Evolutionary conservation across 345 rosid genomes (phyloP).

Genomic region (Corymbia maculata): DNA sequence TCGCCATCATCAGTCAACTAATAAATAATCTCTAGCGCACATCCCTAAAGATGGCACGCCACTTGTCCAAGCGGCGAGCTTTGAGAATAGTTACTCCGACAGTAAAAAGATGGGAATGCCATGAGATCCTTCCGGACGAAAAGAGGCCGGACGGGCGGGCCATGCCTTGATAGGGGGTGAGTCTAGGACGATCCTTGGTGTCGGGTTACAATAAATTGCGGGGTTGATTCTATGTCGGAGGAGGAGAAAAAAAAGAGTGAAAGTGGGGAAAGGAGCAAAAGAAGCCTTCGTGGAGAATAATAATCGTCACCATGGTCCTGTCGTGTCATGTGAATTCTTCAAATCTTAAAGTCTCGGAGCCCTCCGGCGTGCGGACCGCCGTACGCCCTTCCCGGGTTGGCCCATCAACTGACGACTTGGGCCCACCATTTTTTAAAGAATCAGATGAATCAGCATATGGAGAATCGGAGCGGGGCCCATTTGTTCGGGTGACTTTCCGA

Average conservation of each 20-base stretch:
- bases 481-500: not conserved
- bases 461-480: not conserved
- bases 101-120: not conserved
- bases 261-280: too few species aligned
- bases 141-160: not conserved
- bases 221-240: not conserved
- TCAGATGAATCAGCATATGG: not conserved
- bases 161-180: not conserved
- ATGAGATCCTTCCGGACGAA: not conserved
- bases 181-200: not conserved
- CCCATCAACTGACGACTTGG: not conserved
- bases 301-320: not conserved
- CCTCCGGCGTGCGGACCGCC: not conserved
- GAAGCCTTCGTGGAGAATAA: not conserved
- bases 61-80: fast-evolving
- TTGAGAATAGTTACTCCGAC: fast-evolving
- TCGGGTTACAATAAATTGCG: not conserved
- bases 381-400: not conserved
- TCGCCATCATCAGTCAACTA: not conserved
- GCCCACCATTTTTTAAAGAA: not conserved
- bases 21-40: not conserved
- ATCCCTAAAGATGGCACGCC: not conserved
- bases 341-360: not conserved
- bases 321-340: fast-evolving
- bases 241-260: too few species aligned